Evolutionary conservation across 2,329 filamentous ascomycete species (phyloP).

Genomic region (Sordariomycetes sp.): DNA sequence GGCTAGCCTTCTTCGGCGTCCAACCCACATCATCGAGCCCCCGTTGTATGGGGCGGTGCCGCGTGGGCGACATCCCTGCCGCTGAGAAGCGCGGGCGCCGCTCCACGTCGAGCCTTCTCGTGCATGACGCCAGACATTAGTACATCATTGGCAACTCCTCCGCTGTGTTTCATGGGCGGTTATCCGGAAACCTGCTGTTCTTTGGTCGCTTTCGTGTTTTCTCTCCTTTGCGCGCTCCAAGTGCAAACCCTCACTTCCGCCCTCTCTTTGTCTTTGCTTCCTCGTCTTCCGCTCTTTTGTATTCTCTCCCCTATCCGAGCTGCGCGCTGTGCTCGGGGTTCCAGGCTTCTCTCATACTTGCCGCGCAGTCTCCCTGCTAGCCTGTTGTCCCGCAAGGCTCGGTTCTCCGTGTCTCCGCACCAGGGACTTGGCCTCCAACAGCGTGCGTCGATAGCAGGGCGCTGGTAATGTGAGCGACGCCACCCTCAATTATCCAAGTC

Average conservation of each 20-base stretch:
- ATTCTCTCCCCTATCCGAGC: neutral
- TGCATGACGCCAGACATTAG: slow-evolving; percentile 5
- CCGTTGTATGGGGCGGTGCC: neutral
- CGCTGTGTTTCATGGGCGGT: slow-evolving; percentile 1
- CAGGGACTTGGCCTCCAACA: neutral
- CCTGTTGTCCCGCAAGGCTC: neutral
- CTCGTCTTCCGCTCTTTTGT: neutral
- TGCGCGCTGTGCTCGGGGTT: neutral
- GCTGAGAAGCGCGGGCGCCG: neutral
- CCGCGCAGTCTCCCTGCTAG: neutral
- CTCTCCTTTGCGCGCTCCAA: neutral
- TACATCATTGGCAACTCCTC: neutral
- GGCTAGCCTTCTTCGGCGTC: neutral
- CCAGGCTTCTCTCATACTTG: neutral
- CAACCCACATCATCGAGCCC: neutral
- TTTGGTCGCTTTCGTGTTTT: neutral
- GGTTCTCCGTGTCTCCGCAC: neutral
- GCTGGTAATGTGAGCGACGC: neutral
- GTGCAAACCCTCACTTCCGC: neutral
- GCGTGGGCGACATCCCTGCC: neutral
- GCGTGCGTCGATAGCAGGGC: neutral
- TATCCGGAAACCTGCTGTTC: slow-evolving; percentile 1
- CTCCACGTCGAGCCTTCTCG: neutral
- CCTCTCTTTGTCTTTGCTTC: neutral
- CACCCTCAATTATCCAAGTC: neutral